phyloP scores from a whole-genome alignment of 2,329 filamentous ascomycete genomes.

The Ophiostoma sp. region DNA sequence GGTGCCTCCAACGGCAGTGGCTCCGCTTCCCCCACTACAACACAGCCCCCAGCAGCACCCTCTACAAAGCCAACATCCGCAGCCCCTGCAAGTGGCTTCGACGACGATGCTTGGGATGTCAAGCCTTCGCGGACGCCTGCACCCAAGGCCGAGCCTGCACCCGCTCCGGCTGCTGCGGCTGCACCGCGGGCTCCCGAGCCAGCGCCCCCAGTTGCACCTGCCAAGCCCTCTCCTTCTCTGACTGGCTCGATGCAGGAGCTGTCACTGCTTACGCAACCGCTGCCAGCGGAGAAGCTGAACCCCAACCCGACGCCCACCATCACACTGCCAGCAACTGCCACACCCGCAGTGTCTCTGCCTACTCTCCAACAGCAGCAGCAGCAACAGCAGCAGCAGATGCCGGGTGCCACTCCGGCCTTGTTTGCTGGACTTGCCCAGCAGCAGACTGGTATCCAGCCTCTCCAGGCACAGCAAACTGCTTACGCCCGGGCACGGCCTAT shows the following conservation, averaged over 20 bases:
- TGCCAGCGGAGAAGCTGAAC: constrained; percentile 45
- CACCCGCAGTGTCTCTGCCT: constrained; percentile 29
- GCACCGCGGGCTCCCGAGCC: constrained; percentile 38
- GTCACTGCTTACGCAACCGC: constrained; percentile 48
- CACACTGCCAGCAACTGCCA: constrained; percentile 33
- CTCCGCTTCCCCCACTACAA: neutral
- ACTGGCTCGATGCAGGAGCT: constrained; percentile 63
- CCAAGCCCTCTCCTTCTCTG: constrained; percentile 42
- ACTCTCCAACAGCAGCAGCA: constrained; percentile 31
- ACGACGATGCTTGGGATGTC: constrained; percentile 96
- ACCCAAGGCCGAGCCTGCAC: constrained; percentile 37
- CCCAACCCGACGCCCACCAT: constrained; percentile 33
- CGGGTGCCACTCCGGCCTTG: constrained; percentile 54
- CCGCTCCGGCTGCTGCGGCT: constrained; percentile 36
- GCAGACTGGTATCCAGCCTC: constrained; percentile 41
- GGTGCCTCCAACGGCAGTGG: constrained; percentile 29
- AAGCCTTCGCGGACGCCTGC: constrained; percentile 56
- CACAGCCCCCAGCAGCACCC: constrained; percentile 15
- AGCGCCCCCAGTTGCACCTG: constrained; percentile 33
- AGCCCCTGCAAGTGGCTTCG: constrained; percentile 57
- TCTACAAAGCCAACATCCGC: constrained; percentile 10
- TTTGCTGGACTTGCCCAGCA: constrained; percentile 47
- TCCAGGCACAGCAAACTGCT: constrained; percentile 37
- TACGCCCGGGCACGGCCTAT: constrained; percentile 63
- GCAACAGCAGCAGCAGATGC: constrained; percentile 35